A percentile compares a stretch with the other conserved stretches of the same genome.
phyloP scores from a whole-genome alignment of 495 filamentous ascomycete genomes.

The Halenospora varia region DNA sequence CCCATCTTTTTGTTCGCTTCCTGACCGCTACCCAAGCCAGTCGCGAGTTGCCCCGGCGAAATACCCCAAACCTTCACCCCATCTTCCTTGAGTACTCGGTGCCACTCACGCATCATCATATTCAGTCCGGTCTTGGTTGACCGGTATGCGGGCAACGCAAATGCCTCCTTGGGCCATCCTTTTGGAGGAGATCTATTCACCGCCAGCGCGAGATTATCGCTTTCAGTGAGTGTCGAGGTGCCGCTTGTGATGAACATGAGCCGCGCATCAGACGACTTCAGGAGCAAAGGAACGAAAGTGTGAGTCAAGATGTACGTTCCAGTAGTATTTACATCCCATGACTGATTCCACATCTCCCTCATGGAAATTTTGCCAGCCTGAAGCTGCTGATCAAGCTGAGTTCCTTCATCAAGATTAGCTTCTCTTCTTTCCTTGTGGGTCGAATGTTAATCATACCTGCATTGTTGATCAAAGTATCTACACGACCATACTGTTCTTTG shows the following conservation, averaged over 20 bases:
- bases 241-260: constrained; percentile 49
- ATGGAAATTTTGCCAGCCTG: constrained; percentile 26
- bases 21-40: constrained; percentile 38
- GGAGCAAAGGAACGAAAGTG: constrained; percentile 38
- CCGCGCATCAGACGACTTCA: constrained; percentile 38
- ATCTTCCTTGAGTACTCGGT: constrained; percentile 46
- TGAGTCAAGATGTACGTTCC: constrained; percentile 43
- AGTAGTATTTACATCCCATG: constrained; percentile 52
- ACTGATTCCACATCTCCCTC: constrained; percentile 43
- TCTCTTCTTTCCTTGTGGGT: constrained; percentile 30
- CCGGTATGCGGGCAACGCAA: constrained; percentile 38
- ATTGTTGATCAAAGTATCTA: constrained; percentile 60
- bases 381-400: constrained; percentile 14
- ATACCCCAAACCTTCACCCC: constrained; percentile 57
- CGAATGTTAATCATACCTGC: constrained; percentile 50
- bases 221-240: constrained; percentile 39
- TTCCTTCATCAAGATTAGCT: background rate
- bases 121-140: constrained; percentile 57
- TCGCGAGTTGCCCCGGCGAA: constrained; percentile 54
- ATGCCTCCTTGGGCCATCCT: constrained; percentile 43
- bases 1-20: constrained; percentile 33
- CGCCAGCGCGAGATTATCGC: constrained; percentile 17
- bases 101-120: constrained; percentile 63
- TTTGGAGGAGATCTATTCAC: constrained; percentile 32
- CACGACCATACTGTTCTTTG: constrained; percentile 27